Evolutionary conservation across 1,139 yeast genomes (phyloP), one percentile per base, ranked within the genome.

Genomic region (Pichia terricola): DNA sequence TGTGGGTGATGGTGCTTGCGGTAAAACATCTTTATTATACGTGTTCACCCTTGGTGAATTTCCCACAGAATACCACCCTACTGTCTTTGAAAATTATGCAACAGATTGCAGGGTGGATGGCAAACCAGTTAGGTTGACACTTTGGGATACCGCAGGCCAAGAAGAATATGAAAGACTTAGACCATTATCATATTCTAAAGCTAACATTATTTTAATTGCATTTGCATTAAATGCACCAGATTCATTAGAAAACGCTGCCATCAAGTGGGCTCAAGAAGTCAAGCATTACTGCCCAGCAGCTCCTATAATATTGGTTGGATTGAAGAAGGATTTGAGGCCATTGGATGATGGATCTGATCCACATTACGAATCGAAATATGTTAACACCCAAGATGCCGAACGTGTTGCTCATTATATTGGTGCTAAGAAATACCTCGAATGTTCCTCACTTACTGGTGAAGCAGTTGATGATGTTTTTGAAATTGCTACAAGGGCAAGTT

Each of bases 91-190:
- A 56, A 89, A 88, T 62, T 88, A 89, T 61, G 95, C 87, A 28
- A 86, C 96, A 3, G 95, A 86, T 58, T 86, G 96, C 60, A 70
- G 95, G 45, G 94, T 87, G 31, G 96, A 87, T 58, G 96, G 96
- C 11, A 87, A 87, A 54, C 81, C 91, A 10, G 94, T 89, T 3
- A 86, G 88, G 53, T 65, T 89, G 48, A 94, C 95, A 2, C 66
- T 89, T 35, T 89, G 97, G 96, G 96, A 89, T 62, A 89, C 96
- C 4, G 96, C 96, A 2, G 96, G 96, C 4, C 96, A 88, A 64
- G 96, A 88, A 68, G 96, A 82, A 59, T 82, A 81, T 58, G 89
- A 82, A 55, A 61, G 91, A 50, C 66, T 82, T 47, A 68, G 91
- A 52, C 89, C 89, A 0, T 65, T 82, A 50, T 79, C 87, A 39